Evolutionary conservation across 1,139 yeast species (phyloP), one percentile per base, ranked within the genome.

Genomic region (Petasospora rhodanensis): DNA sequence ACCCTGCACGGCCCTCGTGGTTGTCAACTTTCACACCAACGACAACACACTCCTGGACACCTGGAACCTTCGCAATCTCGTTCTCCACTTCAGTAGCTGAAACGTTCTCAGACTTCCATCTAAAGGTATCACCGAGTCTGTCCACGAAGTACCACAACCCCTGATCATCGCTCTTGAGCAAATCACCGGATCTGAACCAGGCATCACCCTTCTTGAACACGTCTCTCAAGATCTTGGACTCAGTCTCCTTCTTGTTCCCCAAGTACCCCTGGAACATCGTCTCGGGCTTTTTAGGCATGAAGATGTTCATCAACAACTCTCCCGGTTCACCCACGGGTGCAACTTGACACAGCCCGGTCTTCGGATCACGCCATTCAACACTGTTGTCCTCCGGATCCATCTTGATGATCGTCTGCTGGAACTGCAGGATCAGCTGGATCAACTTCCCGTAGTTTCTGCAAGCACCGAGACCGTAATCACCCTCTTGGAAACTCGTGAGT

Each of bases 41-140:
- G 22, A 89, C 95, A 29, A 86, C 93, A 4, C 79, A 73, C 54
- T 84, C 85, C 40, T 68, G 66, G 39, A 86, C 62, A 7, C 53
- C 51, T 7, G 45, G 38, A 7, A 56, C 54, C 13, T 55, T 42
- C 9, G 39, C 22, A 29, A 58, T 47, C n/a, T 82, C 83, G 55
- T 81, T 84, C 56, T 89, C 97, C 25, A 91, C 96, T 60, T 91
- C 96, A 27, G 89, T 79, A 8, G 97, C 87, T 20, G 93, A 79
- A 22, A 91, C 96, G 60, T 91, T 89, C 62, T 91, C 98, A 3
- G 95, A 83, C 61, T 87, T 89, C 97, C 97, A 91, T 48, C 98
- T 73, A 66, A 83, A 91, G 0, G 97, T 89, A 55, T 91, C 98
- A 24, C 98, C 98, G 54, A 89, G 64, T 52, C 98, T 68, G 62